A percentile compares a stretch with the other conserved stretches of the same genome.
These are phyloP conservation scores for Neophaeococcomyces mojaviensis DNA, from an alignment of 2,329 filamentous ascomycete genomes.

Conservation along the genomic window DNA sequence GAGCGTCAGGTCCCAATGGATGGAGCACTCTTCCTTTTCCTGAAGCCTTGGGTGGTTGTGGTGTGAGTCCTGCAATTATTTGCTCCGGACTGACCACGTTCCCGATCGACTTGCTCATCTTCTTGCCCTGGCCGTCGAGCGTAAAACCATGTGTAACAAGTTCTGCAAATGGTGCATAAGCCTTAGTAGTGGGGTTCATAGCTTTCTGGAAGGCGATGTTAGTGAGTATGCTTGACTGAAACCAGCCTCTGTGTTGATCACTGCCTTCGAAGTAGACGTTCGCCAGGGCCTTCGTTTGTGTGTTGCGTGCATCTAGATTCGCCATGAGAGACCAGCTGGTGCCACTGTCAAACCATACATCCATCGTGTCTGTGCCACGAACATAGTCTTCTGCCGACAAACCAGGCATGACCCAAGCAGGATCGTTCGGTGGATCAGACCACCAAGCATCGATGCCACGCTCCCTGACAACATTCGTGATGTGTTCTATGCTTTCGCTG, in stretches of 20 bases:
- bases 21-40: slow-evolving; percentile 48
- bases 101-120: slow-evolving; percentile 97
- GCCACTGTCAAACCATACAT: slow-evolving; percentile 98
- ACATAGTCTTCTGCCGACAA: slow-evolving; percentile 43
- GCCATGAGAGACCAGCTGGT: slow-evolving; percentile 69
- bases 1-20: slow-evolving; percentile 71
- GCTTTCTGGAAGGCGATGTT: slow-evolving; percentile 56
- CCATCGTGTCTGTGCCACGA: slow-evolving; percentile 91
- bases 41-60: slow-evolving; percentile 8
- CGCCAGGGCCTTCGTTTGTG: slow-evolving; percentile 39
- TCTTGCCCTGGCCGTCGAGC: slow-evolving; percentile 79
- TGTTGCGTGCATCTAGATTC: slow-evolving; percentile 9
- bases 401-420: slow-evolving; percentile 64
- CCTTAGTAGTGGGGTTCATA: slow-evolving; percentile 28
- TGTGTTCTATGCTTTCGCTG: slow-evolving; percentile 70
- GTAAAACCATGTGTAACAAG: slow-evolving; percentile 96
- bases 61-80: slow-evolving; percentile 74
- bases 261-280: slow-evolving; percentile 91
- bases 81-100: slow-evolving; percentile 75
- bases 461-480: slow-evolving; percentile 68
- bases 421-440: slow-evolving; percentile 69
- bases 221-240: slow-evolving; percentile 90
- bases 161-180: slow-evolving; percentile 68
- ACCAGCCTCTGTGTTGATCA: slow-evolving; percentile 97
- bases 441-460: slow-evolving; percentile 92